phyloP scores from a whole-genome alignment of 2,329 filamentous ascomycete species.

The Pseudopyricularia cyperi region DNA sequence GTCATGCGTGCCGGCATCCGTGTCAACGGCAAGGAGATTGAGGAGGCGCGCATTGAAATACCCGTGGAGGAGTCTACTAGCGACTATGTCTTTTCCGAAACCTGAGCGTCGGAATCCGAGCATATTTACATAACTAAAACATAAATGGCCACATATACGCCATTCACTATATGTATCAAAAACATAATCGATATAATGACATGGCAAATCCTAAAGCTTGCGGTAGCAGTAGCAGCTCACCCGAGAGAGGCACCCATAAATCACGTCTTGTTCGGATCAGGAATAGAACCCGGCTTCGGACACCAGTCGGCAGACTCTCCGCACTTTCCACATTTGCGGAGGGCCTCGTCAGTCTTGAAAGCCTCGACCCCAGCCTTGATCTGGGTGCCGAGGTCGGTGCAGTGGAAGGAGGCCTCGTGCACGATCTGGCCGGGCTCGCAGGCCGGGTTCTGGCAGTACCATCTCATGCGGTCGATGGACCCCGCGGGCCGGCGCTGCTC shows the following conservation, averaged over 20 bases:
- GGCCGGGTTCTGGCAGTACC: constrained; percentile 50
- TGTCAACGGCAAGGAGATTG: constrained; percentile 68
- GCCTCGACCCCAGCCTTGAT: constrained; percentile 82
- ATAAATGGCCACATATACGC: neutral
- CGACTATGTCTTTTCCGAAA: constrained; percentile 65
- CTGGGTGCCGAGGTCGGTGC: constrained; percentile 82
- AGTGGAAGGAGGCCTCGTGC: constrained; percentile 78
- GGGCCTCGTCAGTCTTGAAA: constrained; percentile 55
- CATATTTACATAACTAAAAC: neutral
- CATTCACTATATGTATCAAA: constrained; percentile 1
- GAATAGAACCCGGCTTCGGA: constrained; percentile 46
- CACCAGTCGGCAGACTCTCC: constrained; percentile 48
- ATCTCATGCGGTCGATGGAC: constrained; percentile 64
- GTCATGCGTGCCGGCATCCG: constrained; percentile 73
- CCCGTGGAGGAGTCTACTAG: constrained; percentile 67
- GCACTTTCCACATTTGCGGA: constrained; percentile 65
- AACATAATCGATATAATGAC: neutral
- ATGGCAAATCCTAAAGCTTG: neutral
- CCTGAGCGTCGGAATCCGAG: constrained; percentile 24
- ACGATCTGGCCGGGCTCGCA: constrained; percentile 52
- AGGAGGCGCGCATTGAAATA: constrained; percentile 76
- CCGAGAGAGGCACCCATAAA: neutral
- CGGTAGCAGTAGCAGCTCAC: neutral
- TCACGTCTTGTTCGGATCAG: constrained; percentile 41
- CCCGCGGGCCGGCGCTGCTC: constrained; percentile 66